Percentiles rank a stretch among this genome's conserved stretches.
phyloP scores from a whole-genome alignment of 2,329 filamentous ascomycete genomes.

The Herpotrichia juniperi region DNA sequence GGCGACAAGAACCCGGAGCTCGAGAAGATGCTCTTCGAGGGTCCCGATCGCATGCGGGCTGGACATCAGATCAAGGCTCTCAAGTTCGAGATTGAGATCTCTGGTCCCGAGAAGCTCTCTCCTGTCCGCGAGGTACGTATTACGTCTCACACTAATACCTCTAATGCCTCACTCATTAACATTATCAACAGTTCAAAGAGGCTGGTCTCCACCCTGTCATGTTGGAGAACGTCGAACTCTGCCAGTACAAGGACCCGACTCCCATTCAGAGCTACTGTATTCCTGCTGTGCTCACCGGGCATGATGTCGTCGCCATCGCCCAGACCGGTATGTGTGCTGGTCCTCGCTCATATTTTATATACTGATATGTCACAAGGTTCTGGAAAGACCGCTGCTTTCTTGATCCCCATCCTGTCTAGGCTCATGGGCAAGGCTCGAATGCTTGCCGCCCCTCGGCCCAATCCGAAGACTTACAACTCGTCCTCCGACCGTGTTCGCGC shows the following conservation, averaged over 20 bases:
- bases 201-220: slow-evolving; percentile 87
- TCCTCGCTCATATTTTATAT: slow-evolving; percentile 9
- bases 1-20: slow-evolving; percentile 73
- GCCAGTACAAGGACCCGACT: slow-evolving; percentile 75
- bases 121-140: slow-evolving; percentile 58
- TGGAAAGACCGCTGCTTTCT: slow-evolving; percentile 92
- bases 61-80: slow-evolving; percentile 71
- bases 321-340: slow-evolving; percentile 77
- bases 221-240: slow-evolving; percentile 75
- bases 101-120: slow-evolving; percentile 54
- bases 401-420: slow-evolving; percentile 86
- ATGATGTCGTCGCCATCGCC: slow-evolving; percentile 86
- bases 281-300: slow-evolving; percentile 75
- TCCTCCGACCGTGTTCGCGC: slow-evolving; percentile 65
- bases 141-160: slow-evolving; percentile 24
- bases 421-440: slow-evolving; percentile 97
- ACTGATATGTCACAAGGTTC: slow-evolving; percentile 67
- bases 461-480: slow-evolving; percentile 62
- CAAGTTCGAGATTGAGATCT: slow-evolving; percentile 57
- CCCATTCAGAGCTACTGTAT: slow-evolving; percentile 88
- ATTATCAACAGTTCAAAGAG: slow-evolving; percentile 63
- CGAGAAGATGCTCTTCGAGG: slow-evolving; percentile 75
- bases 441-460: slow-evolving; percentile 78
- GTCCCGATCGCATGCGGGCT: slow-evolving; percentile 55
- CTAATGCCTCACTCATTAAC: neutral